Base-by-base conservation (phyloP, 1,139 yeast species). In the Geotrichum europaeum region DNA sequence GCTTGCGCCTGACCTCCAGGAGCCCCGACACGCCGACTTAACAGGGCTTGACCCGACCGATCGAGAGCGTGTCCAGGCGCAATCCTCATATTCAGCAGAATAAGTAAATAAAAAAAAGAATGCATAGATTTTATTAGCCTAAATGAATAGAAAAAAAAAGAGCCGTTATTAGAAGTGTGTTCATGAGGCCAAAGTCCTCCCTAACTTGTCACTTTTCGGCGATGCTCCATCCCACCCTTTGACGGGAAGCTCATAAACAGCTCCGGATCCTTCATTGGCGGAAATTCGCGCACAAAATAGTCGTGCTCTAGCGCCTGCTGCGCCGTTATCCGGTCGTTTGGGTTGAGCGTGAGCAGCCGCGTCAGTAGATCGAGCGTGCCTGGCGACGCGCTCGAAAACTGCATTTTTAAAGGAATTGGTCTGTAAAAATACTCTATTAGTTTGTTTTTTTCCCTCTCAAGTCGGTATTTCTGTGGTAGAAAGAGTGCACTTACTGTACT, bases 271-370 rank as follows among this genome's bases (percentile, higher is more conserved):
- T 81, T 82, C 0, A 89, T 85, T 55, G 66, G 65, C 0, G 97
- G 97, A 2, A 80, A 84, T 61, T 87, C 88, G 9, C 13, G 47
- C 52, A 78, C 73, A 70, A 92, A 92, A 73, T 88, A 92, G 1
- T 77, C 77, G 72, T 89, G 90, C 36, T 76, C 65, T 34, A 88
- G 75, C 0, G 94, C 91, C 20, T 79, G 79, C 1, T 72, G 70
- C 0, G 95, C 91, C 0, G 82, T 77, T 13, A 84, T 74, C 68
- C 98, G 79, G 51, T 78, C 75, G 0, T 67, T 60, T 6, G 97
- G 97, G 70, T 91, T 84, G 71, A 89, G 79, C 50, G 77, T 73
- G 56, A 94, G 78, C 64, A 92, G 73, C 43, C 79, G 77, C 40
- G 72, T 67, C 0, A 95, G 90, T 59, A 92, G 77, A 60, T 86